Percentiles rank a stretch among this genome's conserved stretches.
These are phyloP conservation scores for Solanum piurae DNA, from an alignment of 257 asterid species.

Conservation along the genomic window DNA sequence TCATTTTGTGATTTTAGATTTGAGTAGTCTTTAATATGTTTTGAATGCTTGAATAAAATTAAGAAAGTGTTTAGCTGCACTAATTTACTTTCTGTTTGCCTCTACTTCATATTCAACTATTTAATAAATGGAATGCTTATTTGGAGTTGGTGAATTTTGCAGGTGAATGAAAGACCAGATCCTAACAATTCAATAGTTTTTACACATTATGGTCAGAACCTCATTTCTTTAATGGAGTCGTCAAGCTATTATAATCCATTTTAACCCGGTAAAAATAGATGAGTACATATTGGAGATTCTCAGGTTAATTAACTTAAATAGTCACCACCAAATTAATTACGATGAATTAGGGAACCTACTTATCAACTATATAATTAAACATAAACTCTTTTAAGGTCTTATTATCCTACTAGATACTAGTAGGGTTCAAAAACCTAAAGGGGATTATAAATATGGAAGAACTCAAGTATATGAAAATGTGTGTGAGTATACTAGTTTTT, in stretches of 20 bases:
- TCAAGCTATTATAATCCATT: not conserved
- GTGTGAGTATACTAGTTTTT: too few species aligned
- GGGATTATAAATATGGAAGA: not conserved
- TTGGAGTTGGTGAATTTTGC: too few species aligned
- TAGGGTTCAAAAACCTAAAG: not conserved
- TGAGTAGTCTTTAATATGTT: too few species aligned
- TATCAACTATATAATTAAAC: not conserved
- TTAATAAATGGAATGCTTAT: too few species aligned
- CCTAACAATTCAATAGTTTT: too few species aligned
- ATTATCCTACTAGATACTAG: not conserved
- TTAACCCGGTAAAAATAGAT: not conserved
- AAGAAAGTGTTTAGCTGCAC: too few species aligned
- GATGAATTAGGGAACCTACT: not conserved
- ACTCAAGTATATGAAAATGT: too few species aligned
- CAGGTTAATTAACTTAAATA: not conserved
- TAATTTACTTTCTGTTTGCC: too few species aligned
- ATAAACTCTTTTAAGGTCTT: not conserved
- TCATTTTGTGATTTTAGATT: too few species aligned
- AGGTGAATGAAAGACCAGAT: too few species aligned
- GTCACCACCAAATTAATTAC: not conserved
- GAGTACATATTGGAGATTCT: not conserved
- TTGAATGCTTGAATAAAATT: too few species aligned
- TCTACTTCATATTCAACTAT: too few species aligned
- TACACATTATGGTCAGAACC: not conserved
- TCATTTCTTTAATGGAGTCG: not conserved